Conservation (phyloP, 306 rosid genomes). For the Crataegus laevigata region DNA sequence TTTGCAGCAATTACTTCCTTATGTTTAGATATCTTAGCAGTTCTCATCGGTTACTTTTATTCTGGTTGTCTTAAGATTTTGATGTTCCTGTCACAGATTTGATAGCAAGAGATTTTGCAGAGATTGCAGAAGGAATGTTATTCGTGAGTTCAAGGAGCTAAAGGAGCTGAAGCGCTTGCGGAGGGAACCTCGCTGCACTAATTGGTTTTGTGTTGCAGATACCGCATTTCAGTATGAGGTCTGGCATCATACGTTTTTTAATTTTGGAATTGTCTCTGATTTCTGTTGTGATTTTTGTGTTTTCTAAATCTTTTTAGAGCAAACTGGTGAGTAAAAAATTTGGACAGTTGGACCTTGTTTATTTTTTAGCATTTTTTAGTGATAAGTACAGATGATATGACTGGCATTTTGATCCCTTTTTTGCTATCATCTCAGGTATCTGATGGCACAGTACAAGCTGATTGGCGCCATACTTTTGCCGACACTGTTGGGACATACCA, state of each 20-base stretch:
- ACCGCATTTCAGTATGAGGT: conserved; percentile 96
- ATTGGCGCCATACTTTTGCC: conserved; percentile 84
- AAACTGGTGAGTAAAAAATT: neutral
- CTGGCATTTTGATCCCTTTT: conserved; percentile 9
- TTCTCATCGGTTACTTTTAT: neutral
- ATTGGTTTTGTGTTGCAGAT: conserved; percentile 98
- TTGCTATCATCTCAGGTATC: conserved; percentile 54
- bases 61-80: conserved; percentile 22
- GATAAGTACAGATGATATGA: conserved; percentile 8
- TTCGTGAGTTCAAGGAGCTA: conserved; percentile 96
- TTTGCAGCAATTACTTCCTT: neutral
- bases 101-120: conserved; percentile 99
- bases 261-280: conserved; percentile 6
- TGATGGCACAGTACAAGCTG: conserved; percentile 74
- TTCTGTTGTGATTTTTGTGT: conserved; percentile 20
- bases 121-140: conserved; percentile 98
- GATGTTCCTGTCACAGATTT: conserved; percentile 58
- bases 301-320: neutral
- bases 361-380: neutral
- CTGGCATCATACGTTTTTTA: conserved; percentile 25
- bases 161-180: conserved; percentile 92
- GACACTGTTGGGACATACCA: conserved; percentile 77
- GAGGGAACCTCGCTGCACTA: conserved; percentile 94
- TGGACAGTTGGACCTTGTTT: neutral
- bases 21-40: conserved; percentile 6